Evolutionary conservation across 179 eudicot species (phyloP), one percentile per base, ranked within the genome.

Genomic region (Camellia oleifera): DNA sequence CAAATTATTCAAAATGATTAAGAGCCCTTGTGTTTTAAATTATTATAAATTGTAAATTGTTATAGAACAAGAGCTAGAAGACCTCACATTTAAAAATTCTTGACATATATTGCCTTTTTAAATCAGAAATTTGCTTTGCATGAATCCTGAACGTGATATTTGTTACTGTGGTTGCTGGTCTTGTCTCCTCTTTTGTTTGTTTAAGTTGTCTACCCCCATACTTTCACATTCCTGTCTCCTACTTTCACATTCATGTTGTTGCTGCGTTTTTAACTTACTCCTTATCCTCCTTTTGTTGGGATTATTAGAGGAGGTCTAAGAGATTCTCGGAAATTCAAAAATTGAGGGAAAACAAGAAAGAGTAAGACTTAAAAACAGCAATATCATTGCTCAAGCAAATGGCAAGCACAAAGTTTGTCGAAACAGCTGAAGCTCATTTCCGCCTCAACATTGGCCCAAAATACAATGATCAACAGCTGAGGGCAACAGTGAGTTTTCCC

Each of bases 361-460:
- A 94, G 60, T 91, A 92, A 81, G 97, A 96, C 76, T 54, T 94
- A 82, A 87, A 88, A 81, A 86, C 93, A 11, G 98, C 97, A 62
- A 82, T 96, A 67, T 85, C 93, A 54, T 77, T 92, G 88, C 88
- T 96, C 84, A 96, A 96, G 90, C 79, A 90, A 88, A 89, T 87
- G 89, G 88, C 97, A 4, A 89, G 84, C 58, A 85, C 97, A 56
- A 94, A 89, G 88, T 96, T 94, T 78, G 91, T 90, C 5, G 99
- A 94, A 85, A 85, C 95, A 58, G 94, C 89, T 0, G 97, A 96
- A 84, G 99, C 92, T 70, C 99, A 96, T 91, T 92, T 94, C 82
- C 98, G 98, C 73, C 91, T 96, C 79, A 94, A 96, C 83, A 92
- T 96, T 76, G 98, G 92, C 82, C 99, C 99, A 13, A 96, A 94